Percentiles rank a stretch among this genome's conserved stretches.
Evolutionary conservation across 2,329 filamentous ascomycete species (phyloP).

Genomic region (Penicillium sp.): DNA sequence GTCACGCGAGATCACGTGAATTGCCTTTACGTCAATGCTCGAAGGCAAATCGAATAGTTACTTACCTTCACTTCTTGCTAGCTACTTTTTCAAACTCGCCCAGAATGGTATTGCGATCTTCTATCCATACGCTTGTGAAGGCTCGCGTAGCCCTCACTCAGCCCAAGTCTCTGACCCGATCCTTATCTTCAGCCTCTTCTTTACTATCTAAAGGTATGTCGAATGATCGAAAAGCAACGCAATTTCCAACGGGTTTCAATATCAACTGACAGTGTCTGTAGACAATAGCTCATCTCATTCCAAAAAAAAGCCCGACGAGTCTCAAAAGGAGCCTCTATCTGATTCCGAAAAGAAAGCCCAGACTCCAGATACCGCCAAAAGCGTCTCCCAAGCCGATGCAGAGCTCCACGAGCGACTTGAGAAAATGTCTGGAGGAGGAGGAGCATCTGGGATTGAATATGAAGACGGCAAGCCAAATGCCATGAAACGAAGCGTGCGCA

Average conservation of each 20-base stretch:
- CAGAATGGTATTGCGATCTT: background rate
- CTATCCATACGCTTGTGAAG: background rate
- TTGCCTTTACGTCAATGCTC: conserved; percentile 11
- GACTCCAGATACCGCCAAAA: conserved; percentile 46
- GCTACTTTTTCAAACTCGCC: background rate
- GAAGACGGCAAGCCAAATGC: conserved; percentile 68
- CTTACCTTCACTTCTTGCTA: background rate
- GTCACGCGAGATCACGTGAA: conserved; percentile 11
- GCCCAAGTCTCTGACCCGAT: background rate
- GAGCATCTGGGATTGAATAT: conserved; percentile 66
- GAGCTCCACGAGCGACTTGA: conserved; percentile 64
- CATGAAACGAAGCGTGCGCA: conserved; percentile 68
- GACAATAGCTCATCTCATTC: background rate
- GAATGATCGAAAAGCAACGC: background rate
- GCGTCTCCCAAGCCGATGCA: conserved; percentile 60
- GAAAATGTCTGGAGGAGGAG: conserved; percentile 64
- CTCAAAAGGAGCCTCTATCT: background rate
- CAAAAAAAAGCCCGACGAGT: background rate
- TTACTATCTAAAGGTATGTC: conserved; percentile 5
- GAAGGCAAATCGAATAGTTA: background rate
- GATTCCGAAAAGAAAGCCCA: conserved; percentile 7
- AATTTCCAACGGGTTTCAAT: background rate
- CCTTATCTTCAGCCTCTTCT: conserved; percentile 6
- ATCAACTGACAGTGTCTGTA: background rate
- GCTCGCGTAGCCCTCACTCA: background rate